A percentile compares a stretch with the other conserved stretches of the same genome.
phyloP scores from a whole-genome alignment of 2,329 filamentous ascomycete species.

The Calonectria ilicicola region DNA sequence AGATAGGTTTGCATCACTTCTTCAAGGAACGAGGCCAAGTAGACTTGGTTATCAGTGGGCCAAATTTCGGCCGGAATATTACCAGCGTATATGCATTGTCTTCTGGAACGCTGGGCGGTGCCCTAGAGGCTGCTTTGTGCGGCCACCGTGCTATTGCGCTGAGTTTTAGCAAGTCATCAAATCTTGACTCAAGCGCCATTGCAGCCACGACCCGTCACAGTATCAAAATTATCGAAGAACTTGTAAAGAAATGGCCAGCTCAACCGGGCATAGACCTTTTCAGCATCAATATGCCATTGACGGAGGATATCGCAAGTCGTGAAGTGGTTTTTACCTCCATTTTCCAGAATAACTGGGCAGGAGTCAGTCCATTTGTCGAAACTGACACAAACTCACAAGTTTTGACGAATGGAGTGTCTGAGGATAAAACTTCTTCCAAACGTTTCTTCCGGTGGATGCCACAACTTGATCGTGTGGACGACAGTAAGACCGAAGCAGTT shows the following conservation, averaged over 20 bases:
- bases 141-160: neutral
- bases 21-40: neutral
- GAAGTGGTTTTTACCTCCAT: neutral
- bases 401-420: neutral
- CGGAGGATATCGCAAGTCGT: neutral
- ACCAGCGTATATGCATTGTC: neutral
- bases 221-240: neutral
- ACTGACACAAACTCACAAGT: neutral
- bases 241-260: neutral
- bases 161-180: neutral
- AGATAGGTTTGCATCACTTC: neutral
- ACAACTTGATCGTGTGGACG: neutral
- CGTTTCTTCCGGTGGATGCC: neutral
- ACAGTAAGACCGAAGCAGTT: neutral
- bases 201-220: neutral
- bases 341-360: neutral
- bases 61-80: neutral
- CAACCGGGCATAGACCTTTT: neutral
- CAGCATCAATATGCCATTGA: neutral
- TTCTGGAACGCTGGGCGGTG: neutral
- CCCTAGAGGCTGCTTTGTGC: neutral
- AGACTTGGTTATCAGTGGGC: neutral
- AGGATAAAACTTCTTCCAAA: neutral
- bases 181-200: neutral
- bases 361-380: neutral